phyloP scores from a whole-genome alignment of 2,329 filamentous ascomycete species.

The Ceratocystis destructans region DNA sequence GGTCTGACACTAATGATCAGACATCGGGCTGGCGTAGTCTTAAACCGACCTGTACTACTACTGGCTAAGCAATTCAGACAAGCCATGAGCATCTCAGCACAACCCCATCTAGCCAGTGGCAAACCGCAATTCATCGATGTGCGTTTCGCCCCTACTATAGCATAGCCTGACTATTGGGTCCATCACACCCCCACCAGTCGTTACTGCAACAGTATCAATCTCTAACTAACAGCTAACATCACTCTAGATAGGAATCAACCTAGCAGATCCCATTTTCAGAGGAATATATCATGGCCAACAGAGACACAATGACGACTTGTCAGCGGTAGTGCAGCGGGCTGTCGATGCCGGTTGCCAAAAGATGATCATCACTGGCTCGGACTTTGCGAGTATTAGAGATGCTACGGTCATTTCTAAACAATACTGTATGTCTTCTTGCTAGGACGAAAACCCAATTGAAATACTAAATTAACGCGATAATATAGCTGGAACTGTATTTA shows the following conservation, averaged over 20 bases:
- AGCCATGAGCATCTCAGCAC: not conserved
- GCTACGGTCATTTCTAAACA: constrained; percentile 60
- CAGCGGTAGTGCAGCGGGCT: constrained; percentile 65
- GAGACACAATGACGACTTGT: constrained; percentile 58
- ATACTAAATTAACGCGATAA: constrained; percentile 15
- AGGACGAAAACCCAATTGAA: not conserved
- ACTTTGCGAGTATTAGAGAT: constrained; percentile 61
- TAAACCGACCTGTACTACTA: not conserved
- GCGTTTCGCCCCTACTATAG: constrained; percentile 23
- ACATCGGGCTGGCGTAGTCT: not conserved
- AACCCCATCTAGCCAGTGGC: constrained; percentile 10
- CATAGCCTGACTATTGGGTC: too few species aligned
- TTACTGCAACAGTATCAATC: too few species aligned
- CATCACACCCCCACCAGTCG: too few species aligned
- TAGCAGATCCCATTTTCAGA: constrained; percentile 80
- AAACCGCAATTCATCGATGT: constrained; percentile 49
- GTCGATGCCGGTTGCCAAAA: constrained; percentile 68
- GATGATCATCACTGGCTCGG: constrained; percentile 86
- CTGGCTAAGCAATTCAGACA: not conserved
- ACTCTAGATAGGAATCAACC: constrained; percentile 74
- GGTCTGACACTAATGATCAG: not conserved
- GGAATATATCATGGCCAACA: constrained; percentile 73
- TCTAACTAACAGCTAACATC: not conserved
- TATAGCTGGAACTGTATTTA: constrained; percentile 66
- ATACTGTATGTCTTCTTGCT: constrained; percentile 42